Percentiles rank a stretch among this genome's conserved stretches.
These are phyloP conservation scores for Chenopodium album DNA, from an alignment of 148 eudicot genomes.

Conservation along the genomic window DNA sequence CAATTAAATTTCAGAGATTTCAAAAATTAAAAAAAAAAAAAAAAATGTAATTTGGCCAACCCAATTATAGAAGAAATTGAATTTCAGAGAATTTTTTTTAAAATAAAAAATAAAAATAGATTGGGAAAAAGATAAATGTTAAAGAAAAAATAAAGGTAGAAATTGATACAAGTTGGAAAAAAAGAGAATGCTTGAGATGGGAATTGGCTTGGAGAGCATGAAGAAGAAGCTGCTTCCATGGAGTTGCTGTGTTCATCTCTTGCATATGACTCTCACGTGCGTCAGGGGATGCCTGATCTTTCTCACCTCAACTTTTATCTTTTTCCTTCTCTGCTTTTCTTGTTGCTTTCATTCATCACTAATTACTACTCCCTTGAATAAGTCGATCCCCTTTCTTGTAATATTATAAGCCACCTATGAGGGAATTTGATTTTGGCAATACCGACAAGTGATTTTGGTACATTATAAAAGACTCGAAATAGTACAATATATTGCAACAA, in stretches of 20 bases:
- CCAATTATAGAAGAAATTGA: not conserved
- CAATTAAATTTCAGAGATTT: not conserved
- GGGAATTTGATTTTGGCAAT: no score
- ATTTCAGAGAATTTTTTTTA: not conserved
- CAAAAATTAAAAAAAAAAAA: not conserved
- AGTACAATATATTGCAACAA: no score
- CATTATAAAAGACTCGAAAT: no score
- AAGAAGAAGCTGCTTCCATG: conserved; percentile 88
- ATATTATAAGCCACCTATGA: no score
- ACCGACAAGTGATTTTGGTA: no score
- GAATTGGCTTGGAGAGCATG: conserved; percentile 69
- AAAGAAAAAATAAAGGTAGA: not conserved
- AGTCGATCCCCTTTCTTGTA: no score
- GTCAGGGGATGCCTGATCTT: not conserved
- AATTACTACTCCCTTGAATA: not conserved
- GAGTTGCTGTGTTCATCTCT: conserved; percentile 38
- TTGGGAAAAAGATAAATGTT: not conserved
- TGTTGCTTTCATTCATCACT: not conserved
- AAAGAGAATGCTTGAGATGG: conserved; percentile 66
- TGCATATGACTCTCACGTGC: not conserved
- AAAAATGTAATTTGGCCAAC: conserved; percentile 30
- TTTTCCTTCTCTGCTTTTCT: not conserved
- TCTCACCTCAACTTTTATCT: not conserved
- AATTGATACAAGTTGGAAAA: conserved; percentile 63
- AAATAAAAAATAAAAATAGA: not conserved